Base-by-base conservation (phyloP, 2,329 filamentous ascomycete genomes). In the Dendrostoma leiphaemia region DNA sequence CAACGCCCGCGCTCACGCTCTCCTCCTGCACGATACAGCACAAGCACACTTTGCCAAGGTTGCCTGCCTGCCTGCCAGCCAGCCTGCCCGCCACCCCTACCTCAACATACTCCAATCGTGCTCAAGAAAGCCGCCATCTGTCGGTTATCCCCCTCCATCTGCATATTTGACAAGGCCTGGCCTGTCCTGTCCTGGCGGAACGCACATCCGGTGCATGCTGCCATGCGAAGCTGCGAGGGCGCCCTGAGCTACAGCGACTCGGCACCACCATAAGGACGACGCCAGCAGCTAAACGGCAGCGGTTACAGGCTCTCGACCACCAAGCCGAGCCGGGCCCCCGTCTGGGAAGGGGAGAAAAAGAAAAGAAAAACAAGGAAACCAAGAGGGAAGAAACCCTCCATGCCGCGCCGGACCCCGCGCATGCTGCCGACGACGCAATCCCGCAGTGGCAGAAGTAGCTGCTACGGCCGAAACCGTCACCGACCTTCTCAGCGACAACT, bases 331-430 rank as follows among this genome's bases (percentile, higher is more conserved):
- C 29, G 19, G 28, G 19, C 44, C 10, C 29, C n/a, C n/a, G n/a
- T n/a, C n/a, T n/a, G n/a, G 24, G 26, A 21, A 24, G 7, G 10
- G 21, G 8, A 32, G 6, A 31, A 45, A 10, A 32, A 6, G 3
- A 44, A 23, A 21, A 23, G 35, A 38, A 10, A 23, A 23, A 34
- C 7, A 2, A 34, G 31, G n/a, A 15, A 13, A 34, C n/a, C 12
- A 10, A 2, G n/a, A 17, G 19, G n/a, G 26, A 37, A 12, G 38
- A 47, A 44, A 23, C 32, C 26, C 26, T 29, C 32, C 28, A 57
- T 57, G 54, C 54, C 44, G 35, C 23, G 28, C 23, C 54, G 21
- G 23, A 40, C 51, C 37, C 50, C 43, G 45, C 40, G 21, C 34
- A n/a, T n/a, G n/a, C 40, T 35, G 24, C 40, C 31, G 28, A 37